Evolutionary conservation across 208 protist species (phyloP).

Genomic region (Leptomonas pyrrhocoris): DNA sequence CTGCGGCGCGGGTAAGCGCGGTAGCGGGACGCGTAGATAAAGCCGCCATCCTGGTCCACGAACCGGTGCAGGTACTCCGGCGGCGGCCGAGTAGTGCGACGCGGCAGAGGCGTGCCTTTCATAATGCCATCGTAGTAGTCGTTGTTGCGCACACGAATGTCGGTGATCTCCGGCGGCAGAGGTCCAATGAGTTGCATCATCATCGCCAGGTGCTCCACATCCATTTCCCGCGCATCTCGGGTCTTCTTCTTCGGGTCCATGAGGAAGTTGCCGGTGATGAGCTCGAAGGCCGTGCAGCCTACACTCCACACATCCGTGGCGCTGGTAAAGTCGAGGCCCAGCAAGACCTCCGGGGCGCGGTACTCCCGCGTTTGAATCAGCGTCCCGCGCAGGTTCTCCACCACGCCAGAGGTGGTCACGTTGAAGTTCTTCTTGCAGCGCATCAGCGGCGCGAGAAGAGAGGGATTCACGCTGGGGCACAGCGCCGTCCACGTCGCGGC

Average conservation of each 20-base stretch:
- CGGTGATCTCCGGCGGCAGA: slow-evolving; percentile 56
- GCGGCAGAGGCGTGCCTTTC: slow-evolving; percentile 5
- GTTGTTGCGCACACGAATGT: slow-evolving; percentile 46
- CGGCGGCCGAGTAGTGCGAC: slow-evolving; percentile 18
- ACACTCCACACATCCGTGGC: slow-evolving; percentile 92
- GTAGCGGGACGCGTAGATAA: slow-evolving; percentile 66
- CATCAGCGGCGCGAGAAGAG: slow-evolving; percentile 42
- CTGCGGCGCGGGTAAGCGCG: slow-evolving; percentile 43
- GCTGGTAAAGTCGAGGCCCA: slow-evolving; percentile 87
- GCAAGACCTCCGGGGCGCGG: slow-evolving; percentile 88
- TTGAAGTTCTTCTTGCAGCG: slow-evolving; percentile 67
- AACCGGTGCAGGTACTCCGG: slow-evolving; percentile 71
- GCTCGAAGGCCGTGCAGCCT: slow-evolving; percentile 89
- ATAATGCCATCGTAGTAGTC: slow-evolving; percentile 39
- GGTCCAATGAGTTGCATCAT: slow-evolving; percentile 86
- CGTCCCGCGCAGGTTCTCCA: slow-evolving; percentile 65
- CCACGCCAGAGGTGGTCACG: slow-evolving; percentile 51
- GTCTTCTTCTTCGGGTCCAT: slow-evolving; percentile 84
- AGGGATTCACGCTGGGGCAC: slow-evolving; percentile 24
- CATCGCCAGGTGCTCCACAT: slow-evolving; percentile 80
- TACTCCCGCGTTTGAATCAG: slow-evolving; percentile 94
- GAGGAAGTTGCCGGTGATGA: slow-evolving; percentile 87
- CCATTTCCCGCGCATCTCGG: slow-evolving; percentile 59
- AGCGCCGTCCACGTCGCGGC: slow-evolving; percentile 15
- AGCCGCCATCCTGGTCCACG: slow-evolving; percentile 56